Base-by-base conservation (phyloP, 1,284 basidiomycete genomes). In the Leccinum subspadiceum region DNA sequence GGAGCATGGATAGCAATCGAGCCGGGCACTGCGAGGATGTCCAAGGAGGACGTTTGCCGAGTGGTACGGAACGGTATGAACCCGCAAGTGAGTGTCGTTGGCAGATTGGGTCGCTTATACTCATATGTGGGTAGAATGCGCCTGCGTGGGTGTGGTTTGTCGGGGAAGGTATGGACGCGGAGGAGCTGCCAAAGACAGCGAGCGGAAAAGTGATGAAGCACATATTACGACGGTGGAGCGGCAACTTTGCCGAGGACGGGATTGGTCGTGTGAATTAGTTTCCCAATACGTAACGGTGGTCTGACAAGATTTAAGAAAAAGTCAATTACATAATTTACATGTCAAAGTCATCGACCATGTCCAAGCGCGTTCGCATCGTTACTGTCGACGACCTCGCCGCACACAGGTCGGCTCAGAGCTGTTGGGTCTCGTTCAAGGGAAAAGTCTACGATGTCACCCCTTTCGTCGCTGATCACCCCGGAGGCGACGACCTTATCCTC, bases 171-270 rank as follows among this genome's bases (percentile, higher is more conserved):
- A 84, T 81, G 4, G 75, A 76, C 5, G 75, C 78, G 7, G 71
- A 75, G 22, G 87, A 91, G 63, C 73, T 94, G 10, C 93, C 93
- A 1, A 93, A 92, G 78, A 95, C 92, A 5, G 90, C 89, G 17
- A 94, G 92, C 65, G 93, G 93, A 49, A 95, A 95, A 74, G 85
- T 95, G 41, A 84, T 86, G 85, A 94, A 94, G 76, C 90, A 93
- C 73, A 72, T 92, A 26, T 65, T 83, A 4, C 72, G 82, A 12
- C 68, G 73, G 41, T 79, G 80, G 79, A 72, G 73, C 46, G 60
- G 55, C 1, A 54, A 57, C 15, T 46, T 72, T 37, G 69, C 66
- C 10, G 44, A 53, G 52, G 61, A 64, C 7, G 58, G 59, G 13
- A 37, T 61, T 12, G 22, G 69, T 59, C 51, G 61, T 61, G 49